Evolutionary conservation across 1,284 basidiomycete genomes (phyloP).

Genomic region (Ceratobasidium sp.): DNA sequence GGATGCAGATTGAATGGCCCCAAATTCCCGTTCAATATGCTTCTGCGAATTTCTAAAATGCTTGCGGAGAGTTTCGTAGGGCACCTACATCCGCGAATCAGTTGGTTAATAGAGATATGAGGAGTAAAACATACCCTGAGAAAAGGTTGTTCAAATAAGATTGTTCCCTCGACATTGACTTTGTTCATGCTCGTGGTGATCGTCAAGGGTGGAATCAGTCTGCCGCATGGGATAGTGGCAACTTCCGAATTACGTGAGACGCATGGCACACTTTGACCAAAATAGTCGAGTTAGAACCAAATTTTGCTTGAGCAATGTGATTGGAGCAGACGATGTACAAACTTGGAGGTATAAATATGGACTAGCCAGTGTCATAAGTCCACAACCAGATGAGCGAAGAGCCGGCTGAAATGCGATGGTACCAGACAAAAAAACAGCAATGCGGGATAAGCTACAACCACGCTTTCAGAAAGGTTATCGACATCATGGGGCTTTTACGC

Average conservation of each 20-base stretch:
- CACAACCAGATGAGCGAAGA: neutral
- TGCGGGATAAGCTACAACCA: slow-evolving; percentile 6
- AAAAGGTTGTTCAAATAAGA: slow-evolving; percentile 90
- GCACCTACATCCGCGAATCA: slow-evolving; percentile 65
- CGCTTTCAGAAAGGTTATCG: neutral
- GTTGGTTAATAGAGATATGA: slow-evolving; percentile 43
- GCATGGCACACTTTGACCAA: neutral
- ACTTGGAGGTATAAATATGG: neutral
- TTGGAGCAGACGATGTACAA: neutral
- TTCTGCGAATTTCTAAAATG: slow-evolving; percentile 82
- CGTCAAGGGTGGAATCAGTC: slow-evolving; percentile 15
- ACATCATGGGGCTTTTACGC: slow-evolving; percentile 1
- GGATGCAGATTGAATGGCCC: slow-evolving; percentile 65
- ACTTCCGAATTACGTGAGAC: slow-evolving; percentile 18
- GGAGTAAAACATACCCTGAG: slow-evolving; percentile 64
- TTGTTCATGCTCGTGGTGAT: slow-evolving; percentile 47
- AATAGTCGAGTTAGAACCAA: neutral
- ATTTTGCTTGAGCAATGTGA: neutral
- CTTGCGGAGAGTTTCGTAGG: slow-evolving; percentile 87
- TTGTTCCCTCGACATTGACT: slow-evolving; percentile 68
- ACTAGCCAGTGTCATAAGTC: neutral
- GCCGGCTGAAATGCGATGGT: neutral
- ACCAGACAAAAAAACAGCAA: slow-evolving; percentile 1
- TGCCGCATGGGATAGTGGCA: neutral
- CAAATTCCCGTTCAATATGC: slow-evolving; percentile 81